Base-by-base conservation (phyloP, 1,284 basidiomycete species). In the Moesziomyces globuligerus region DNA sequence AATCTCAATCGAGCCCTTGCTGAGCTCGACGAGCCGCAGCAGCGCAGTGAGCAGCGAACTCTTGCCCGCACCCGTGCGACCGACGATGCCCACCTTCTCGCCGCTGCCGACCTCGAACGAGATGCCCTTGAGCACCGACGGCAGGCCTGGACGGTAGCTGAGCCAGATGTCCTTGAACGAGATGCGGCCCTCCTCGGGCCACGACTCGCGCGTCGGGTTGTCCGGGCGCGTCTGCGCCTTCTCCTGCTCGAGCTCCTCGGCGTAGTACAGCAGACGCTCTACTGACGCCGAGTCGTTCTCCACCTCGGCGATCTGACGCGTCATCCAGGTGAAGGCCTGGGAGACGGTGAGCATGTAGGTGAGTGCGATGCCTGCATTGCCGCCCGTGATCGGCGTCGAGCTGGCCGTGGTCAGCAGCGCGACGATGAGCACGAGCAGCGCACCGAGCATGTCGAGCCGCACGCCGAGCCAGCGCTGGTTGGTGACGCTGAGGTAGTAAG, bases 391-490 rank as follows among this genome's bases (percentile, higher is more conserved):
- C 1, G 59, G 56, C 11, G 45, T 62, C 18, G 65, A 59, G 44
- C 70, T 69, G 21, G 69, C 71, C 0, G 75, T 62, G 20, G 70
- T 68, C 9, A 81, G 58, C 20, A 82, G 46, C 4, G 77, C 81
- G 13, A 78, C 74, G 25, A 81, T 68, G 23, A 82, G 61, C 34
- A 79, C 78, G 18, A 81, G 70, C 8, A 81, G 40, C 10, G 78
- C 71, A 32, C 83, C 82, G n/a, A 83, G 64, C 21, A 81, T 29
- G 61, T 84, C 84, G 7, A 90, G 83, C 3, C 89, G 85, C 17
- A 89, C 72, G 62, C 91, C 91, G 21, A 95, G 89, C 92, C 92
- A 94, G 54, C 92, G 87, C 87, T 91, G 84, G 80, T 93, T 94
- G 13, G 88, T 86, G 21, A 91, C 87, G 0, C 91, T 93, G 62